A percentile compares a stretch with the other conserved stretches of the same genome.
Evolutionary conservation across 306 rosid genomes (phyloP).

Genomic region (Ammopiptanthus mongolicus): DNA sequence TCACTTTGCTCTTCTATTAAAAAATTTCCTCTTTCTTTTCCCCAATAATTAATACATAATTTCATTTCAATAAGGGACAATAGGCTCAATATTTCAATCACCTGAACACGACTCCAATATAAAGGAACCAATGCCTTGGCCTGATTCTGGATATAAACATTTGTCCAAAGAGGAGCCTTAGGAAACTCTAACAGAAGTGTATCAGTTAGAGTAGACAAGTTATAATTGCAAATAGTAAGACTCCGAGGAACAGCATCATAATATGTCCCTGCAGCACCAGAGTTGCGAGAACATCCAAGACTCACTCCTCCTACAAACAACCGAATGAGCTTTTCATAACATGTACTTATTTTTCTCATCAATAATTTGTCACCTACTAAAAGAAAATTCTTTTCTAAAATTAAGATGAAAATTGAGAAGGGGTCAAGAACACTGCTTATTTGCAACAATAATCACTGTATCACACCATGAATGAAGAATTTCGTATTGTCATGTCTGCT

Average conservation of each 20-base stretch:
- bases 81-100: slow-evolving; percentile 36
- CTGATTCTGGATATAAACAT: slow-evolving; percentile 75
- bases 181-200: slow-evolving; percentile 91
- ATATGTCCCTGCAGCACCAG: slow-evolving; percentile 97
- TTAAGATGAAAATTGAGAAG: background rate
- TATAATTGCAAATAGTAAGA: slow-evolving; percentile 71
- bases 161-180: slow-evolving; percentile 91
- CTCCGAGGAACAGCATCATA: slow-evolving; percentile 93
- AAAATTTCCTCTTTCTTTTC: background rate
- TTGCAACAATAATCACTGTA: slow-evolving; percentile 12
- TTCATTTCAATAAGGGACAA: slow-evolving; percentile 17
- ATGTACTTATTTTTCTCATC: slow-evolving; percentile 3
- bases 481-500: slow-evolving; percentile 70
- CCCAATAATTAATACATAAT: background rate
- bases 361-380: slow-evolving; percentile 6
- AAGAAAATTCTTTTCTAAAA: background rate
- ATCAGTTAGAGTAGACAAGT: slow-evolving; percentile 80
- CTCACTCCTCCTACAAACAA: slow-evolving; percentile 73
- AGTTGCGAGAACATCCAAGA: slow-evolving; percentile 79
- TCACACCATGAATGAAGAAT: slow-evolving; percentile 75
- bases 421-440: slow-evolving; percentile 1
- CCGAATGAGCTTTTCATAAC: slow-evolving; percentile 10
- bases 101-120: slow-evolving; percentile 98
- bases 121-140: slow-evolving; percentile 95
- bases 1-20: background rate